Conservation (phyloP, 208 protist species). For the Leishmania aethiopica region DNA sequence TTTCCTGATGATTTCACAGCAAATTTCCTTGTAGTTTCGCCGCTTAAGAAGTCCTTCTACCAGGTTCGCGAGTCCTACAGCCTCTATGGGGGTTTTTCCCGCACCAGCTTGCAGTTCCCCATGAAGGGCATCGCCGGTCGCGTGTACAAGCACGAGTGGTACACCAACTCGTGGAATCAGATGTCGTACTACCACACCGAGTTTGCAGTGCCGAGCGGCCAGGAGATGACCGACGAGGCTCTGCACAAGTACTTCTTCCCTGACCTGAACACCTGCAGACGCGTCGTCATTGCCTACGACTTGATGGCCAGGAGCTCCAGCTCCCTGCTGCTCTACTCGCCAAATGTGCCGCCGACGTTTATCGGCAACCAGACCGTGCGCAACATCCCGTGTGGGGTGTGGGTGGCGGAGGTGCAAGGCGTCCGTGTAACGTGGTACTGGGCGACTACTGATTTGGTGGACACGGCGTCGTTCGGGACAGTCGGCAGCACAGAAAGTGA, state of each 20-base stretch:
- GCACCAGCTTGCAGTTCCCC: conserved; percentile 19
- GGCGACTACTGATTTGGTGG: conserved; percentile 11
- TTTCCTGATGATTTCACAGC: conserved; percentile 41
- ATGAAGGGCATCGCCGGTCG: conserved; percentile 33
- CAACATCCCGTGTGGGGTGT: conserved; percentile 45
- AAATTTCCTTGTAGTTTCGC: conserved; percentile 44
- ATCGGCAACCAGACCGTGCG: conserved; percentile 50
- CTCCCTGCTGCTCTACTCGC: conserved; percentile 27
- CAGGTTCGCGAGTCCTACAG: conserved; percentile 33
- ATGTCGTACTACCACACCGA: conserved; percentile 31
- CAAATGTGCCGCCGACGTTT: conserved; percentile 28
- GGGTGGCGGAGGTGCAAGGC: conserved; percentile 31
- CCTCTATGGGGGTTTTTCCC: background rate
- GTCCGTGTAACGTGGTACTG: conserved; percentile 49
- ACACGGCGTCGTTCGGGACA: background rate
- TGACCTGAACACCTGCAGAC: conserved; percentile 32
- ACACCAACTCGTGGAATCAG: conserved; percentile 24
- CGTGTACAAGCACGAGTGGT: conserved; percentile 44
- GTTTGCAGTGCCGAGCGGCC: conserved; percentile 15
- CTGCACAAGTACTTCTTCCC: conserved; percentile 47
- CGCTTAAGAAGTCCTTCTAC: conserved; percentile 25
- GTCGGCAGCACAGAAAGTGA: background rate
- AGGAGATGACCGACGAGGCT: conserved; percentile 13
- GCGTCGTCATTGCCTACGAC: conserved; percentile 35
- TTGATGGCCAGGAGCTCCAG: conserved; percentile 3